Conservation (phyloP, 805 yeast genomes). For the Metschnikowia arizonensis region DNA sequence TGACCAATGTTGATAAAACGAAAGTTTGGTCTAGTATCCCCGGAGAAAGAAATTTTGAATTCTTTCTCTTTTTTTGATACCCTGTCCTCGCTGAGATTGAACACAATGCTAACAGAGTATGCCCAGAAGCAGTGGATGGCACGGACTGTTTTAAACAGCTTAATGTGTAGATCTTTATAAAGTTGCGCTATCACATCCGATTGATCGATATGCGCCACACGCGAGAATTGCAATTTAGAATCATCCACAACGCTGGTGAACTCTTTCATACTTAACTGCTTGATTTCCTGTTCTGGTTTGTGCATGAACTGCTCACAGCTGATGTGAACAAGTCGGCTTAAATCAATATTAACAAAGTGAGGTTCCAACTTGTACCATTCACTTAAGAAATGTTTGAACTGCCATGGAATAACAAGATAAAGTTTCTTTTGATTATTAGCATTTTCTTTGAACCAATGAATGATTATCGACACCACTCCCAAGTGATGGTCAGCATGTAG, state of each 20-base stretch:
- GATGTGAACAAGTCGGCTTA: slow-evolving; percentile 45
- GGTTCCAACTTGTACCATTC: slow-evolving; percentile 63
- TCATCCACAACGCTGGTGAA: slow-evolving; percentile 32
- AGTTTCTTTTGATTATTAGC: slow-evolving; percentile 33
- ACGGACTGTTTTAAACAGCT: slow-evolving; percentile 52
- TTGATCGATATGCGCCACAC: slow-evolving; percentile 17
- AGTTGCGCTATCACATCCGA: slow-evolving; percentile 22
- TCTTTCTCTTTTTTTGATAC: slow-evolving; percentile 20
- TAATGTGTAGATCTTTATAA: slow-evolving; percentile 41
- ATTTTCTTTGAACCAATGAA: slow-evolving; percentile 58
- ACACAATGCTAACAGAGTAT: slow-evolving; percentile 54
- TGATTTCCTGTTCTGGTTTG: slow-evolving; percentile 27
- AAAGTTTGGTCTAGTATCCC: slow-evolving; percentile 85
- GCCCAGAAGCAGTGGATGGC: slow-evolving; percentile 87
- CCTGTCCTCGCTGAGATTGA: slow-evolving; percentile 39
- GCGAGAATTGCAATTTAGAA: slow-evolving; percentile 19
- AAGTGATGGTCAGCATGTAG: slow-evolving; percentile 96
- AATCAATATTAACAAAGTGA: slow-evolving; percentile 24
- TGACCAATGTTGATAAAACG: slow-evolving; percentile 64
- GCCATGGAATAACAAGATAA: slow-evolving; percentile 71
- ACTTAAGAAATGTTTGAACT: slow-evolving; percentile 56
- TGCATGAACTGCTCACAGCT: slow-evolving; percentile 57
- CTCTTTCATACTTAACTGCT: slow-evolving; percentile 24
- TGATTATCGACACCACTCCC: slow-evolving; percentile 69
- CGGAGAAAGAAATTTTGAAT: slow-evolving; percentile 83